These are phyloP conservation scores for Macroventuria anomochaeta DNA, from an alignment of 2,329 filamentous ascomycete genomes.

Conservation along the genomic window DNA sequence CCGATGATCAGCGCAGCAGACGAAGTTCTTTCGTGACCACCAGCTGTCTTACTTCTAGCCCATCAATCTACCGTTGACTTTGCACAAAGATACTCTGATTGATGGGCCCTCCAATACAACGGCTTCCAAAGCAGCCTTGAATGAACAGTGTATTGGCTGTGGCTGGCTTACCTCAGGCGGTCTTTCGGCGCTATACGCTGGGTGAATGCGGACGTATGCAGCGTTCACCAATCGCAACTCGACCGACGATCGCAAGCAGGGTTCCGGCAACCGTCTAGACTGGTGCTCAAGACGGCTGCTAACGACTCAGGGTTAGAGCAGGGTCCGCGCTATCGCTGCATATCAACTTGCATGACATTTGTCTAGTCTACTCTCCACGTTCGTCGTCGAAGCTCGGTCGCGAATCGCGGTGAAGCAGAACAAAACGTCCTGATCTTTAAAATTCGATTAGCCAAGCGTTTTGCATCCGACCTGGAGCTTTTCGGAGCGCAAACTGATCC, in stretches of 20 bases:
- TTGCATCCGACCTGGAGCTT: neutral
- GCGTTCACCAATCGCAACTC: constrained; percentile 4
- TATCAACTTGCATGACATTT: constrained; percentile 16
- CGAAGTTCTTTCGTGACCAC: neutral
- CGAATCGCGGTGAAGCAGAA: constrained; percentile 9
- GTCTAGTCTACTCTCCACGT: constrained; percentile 1
- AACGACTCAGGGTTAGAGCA: constrained; percentile 12
- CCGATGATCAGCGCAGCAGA: constrained; percentile 11
- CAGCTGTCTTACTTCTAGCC: neutral
- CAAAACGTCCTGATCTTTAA: neutral
- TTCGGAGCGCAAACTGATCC: constrained; percentile 8
- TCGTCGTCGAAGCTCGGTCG: neutral
- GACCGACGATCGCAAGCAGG: constrained; percentile 5
- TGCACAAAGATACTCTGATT: neutral
- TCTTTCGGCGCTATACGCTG: neutral
- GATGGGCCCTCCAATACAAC: neutral
- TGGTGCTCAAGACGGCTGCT: constrained; percentile 5
- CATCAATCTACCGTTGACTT: neutral
- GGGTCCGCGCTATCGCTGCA: constrained; percentile 12
- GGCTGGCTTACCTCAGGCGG: constrained; percentile 2
- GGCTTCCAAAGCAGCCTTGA: constrained; percentile 3
- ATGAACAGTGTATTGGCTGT: neutral
- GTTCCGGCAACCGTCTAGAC: constrained; percentile 1
- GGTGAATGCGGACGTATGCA: constrained; percentile 2
- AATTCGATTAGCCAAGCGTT: neutral